A percentile compares a stretch with the other conserved stretches of the same genome.
These are phyloP conservation scores for Globisporangium okanoganense DNA, from an alignment of 352 stramenopile genomes.

Conservation along the genomic window DNA sequence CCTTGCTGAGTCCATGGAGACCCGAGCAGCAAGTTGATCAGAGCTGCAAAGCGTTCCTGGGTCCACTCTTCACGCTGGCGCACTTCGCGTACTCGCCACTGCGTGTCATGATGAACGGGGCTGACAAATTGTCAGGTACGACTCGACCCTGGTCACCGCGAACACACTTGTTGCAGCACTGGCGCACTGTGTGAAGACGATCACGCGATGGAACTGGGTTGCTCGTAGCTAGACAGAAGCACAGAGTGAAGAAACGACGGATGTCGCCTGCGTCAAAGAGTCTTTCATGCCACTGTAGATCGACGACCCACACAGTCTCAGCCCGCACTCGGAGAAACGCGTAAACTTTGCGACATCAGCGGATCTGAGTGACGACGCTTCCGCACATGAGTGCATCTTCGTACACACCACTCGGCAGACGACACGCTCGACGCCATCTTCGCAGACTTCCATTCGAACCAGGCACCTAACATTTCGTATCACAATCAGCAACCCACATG, in stretches of 20 bases:
- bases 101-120: too few species aligned
- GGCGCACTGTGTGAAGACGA: too few species aligned
- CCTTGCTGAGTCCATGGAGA: constrained; percentile 18
- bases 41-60: constrained; percentile 13
- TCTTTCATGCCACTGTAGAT: constrained; percentile 2
- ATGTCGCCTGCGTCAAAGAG: not conserved
- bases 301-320: not conserved
- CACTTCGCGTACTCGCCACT: constrained; percentile 43
- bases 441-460: not conserved
- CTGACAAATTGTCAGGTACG: too few species aligned
- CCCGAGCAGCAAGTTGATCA: constrained; percentile 23
- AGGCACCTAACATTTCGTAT: not conserved
- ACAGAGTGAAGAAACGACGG: not conserved
- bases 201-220: not conserved
- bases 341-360: not conserved
- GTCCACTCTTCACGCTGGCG: constrained; percentile 26
- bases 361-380: not conserved
- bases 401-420: constrained; percentile 5
- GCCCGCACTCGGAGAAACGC: not conserved
- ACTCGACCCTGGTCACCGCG: too few species aligned
- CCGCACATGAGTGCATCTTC: not conserved
- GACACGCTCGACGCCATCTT: constrained; percentile 5
- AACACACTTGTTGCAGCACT: too few species aligned
- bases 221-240: not conserved
- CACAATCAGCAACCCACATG: not conserved